Evolutionary conservation across 148 eudicot species (phyloP), one percentile per base, ranked within the genome.

Genomic region (Chenopodium album): DNA sequence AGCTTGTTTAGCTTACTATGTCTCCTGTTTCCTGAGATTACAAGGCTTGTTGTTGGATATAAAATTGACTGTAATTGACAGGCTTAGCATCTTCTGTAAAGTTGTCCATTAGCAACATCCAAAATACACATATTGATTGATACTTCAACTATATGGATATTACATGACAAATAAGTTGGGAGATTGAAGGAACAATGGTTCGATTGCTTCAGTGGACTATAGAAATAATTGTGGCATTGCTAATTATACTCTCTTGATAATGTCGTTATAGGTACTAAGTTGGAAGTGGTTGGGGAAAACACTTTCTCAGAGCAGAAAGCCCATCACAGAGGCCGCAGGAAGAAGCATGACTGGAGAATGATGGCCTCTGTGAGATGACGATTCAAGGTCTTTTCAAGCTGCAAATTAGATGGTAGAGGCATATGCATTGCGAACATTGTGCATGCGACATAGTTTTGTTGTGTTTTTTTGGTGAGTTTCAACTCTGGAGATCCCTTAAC

Each of bases 311-410:
- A 84, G 79, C 97, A 88, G 72, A 93, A 91, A 81, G 73, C 88
- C 79, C 97, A 93, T 89, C 93, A 93, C 73, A 83, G 97, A 77
- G 85, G 97, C 41, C 90, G 97, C 26, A 88, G 94, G 17, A 93
- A 87, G 91, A 93, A 93, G 85, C 90, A 90, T 70, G 97, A 93
- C 50, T 79, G 89, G 85, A 86, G 90, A 87, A 89, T 90, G 90
- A 79, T 90, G 73, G 90, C 88, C 75, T 76, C 89, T 7, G 59
- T 81, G 22, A 76, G 84, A 77, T 91, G 86, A 85, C 88, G 84
- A 82, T 73, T 37, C 60, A 17, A 31, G 17, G 56, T 52, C 60
- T 44, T 32, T 41, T 50, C 60, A n/a, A 26, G 59, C 60, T 9
- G 17, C 54, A 50, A 50, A 50, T 13, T 41, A 41, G 44, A 41